Evolutionary conservation across 208 protist genomes (phyloP).

Genomic region (Trypanosoma mega): DNA sequence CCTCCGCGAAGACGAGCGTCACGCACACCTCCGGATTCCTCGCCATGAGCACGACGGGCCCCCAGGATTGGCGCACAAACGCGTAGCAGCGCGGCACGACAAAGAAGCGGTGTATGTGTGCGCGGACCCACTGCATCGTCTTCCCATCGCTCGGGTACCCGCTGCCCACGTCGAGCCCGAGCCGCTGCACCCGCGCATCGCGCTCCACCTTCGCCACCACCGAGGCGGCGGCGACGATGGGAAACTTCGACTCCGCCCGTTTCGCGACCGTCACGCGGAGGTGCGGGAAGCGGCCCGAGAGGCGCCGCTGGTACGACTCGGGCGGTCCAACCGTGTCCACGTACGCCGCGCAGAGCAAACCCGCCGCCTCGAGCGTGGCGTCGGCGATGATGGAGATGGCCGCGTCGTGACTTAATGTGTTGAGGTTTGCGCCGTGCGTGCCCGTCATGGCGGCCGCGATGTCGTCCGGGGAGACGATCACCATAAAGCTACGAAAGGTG

Average conservation of each 20-base stretch:
- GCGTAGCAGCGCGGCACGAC: constrained; percentile 40
- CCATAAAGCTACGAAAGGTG: constrained; percentile 67
- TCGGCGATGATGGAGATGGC: constrained; percentile 81
- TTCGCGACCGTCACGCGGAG: constrained; percentile 81
- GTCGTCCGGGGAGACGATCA: constrained; percentile 53
- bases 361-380: constrained; percentile 62
- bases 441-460: constrained; percentile 81
- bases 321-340: constrained; percentile 93
- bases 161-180: constrained; percentile 65
- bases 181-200: constrained; percentile 41
- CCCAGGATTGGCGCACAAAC: constrained; percentile 82
- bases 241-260: constrained; percentile 92
- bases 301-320: constrained; percentile 69
- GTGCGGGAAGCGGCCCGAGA: constrained; percentile 83
- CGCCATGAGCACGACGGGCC: constrained; percentile 56
- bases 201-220: constrained; percentile 92
- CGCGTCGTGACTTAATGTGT: constrained; percentile 87
- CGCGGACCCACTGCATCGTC: constrained; percentile 63
- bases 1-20: constrained; percentile 63
- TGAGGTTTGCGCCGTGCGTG: constrained; percentile 71
- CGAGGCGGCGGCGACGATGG: constrained; percentile 91
- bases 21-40: constrained; percentile 52
- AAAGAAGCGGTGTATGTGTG: constrained; percentile 79
- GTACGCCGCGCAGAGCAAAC: constrained; percentile 85
- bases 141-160: constrained; percentile 85